Evolutionary conservation across 2,329 filamentous ascomycete genomes (phyloP).

Genomic region (Diplodia corticola): DNA sequence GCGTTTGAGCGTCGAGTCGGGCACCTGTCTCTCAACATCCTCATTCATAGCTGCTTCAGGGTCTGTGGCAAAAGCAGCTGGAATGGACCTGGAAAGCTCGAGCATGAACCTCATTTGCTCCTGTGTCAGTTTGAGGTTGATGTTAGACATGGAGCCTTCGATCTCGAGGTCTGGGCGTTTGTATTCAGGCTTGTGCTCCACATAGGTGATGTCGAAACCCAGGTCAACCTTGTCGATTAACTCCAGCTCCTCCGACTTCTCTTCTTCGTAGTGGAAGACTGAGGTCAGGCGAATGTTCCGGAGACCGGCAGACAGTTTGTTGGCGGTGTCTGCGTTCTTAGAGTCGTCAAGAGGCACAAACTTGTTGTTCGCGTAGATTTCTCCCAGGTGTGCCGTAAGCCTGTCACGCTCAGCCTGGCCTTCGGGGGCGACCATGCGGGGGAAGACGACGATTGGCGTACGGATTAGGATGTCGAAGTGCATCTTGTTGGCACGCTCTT

Average conservation of each 20-base stretch:
- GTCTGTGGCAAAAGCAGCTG: constrained; percentile 79
- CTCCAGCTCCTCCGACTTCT: constrained; percentile 79
- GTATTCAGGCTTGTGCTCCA: constrained; percentile 75
- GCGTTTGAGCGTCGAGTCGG: constrained; percentile 52
- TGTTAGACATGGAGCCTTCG: constrained; percentile 86
- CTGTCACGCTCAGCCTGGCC: constrained; percentile 69
- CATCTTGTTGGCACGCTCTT: constrained; percentile 85
- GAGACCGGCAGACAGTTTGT: constrained; percentile 88
- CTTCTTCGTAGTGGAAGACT: constrained; percentile 75
- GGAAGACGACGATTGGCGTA: constrained; percentile 95
- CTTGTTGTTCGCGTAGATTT: constrained; percentile 94
- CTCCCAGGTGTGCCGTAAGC: constrained; percentile 89
- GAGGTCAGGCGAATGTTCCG: constrained; percentile 90
- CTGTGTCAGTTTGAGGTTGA: constrained; percentile 87
- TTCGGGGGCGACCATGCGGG: constrained; percentile 70
- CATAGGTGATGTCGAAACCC: constrained; percentile 86
- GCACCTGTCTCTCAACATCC: constrained; percentile 74
- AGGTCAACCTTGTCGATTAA: constrained; percentile 97
- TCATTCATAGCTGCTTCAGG: constrained; percentile 66
- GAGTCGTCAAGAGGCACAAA: constrained; percentile 84
- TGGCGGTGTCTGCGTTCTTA: constrained; percentile 71
- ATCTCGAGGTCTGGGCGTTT: constrained; percentile 90
- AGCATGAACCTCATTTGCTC: constrained; percentile 87
- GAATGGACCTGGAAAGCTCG: constrained; percentile 83
- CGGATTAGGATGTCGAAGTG: constrained; percentile 93